phyloP scores from a whole-genome alignment of 306 rosid species.

The Calophaca sinica region DNA sequence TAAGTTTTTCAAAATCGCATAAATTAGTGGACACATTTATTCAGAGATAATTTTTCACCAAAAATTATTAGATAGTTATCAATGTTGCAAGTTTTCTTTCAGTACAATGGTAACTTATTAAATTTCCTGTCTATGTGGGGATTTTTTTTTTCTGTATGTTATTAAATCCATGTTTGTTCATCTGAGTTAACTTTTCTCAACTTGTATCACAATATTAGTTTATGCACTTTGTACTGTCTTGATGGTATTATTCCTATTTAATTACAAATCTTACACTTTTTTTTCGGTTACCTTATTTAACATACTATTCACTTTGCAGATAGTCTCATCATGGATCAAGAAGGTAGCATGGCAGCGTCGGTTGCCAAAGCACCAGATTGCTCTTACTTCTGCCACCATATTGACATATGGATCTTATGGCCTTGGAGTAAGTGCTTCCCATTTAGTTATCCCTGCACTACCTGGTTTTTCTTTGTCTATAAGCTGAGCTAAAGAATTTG shows the following conservation, averaged over 20 bases:
- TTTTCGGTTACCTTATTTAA: conserved; percentile 5
- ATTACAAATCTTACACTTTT: conserved; percentile 1
- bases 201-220: conserved; percentile 19
- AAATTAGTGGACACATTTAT: not conserved
- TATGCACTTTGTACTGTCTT: not conserved
- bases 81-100: not conserved
- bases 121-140: too few relatives aligned
- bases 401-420: conserved; percentile 64
- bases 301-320: conserved; percentile 33
- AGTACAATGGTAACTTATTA: not conserved
- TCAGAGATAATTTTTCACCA: not conserved
- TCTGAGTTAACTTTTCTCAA: conserved; percentile 8
- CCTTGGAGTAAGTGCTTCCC: conserved; percentile 54
- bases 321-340: conserved; percentile 57
- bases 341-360: conserved; percentile 48
- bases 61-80: not conserved
- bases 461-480: conserved; percentile 14
- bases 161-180: not conserved
- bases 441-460: not conserved
- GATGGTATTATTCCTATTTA: not conserved
- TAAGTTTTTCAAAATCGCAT: not conserved
- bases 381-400: conserved; percentile 50
- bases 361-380: conserved; percentile 45
- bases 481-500: not conserved
- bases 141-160: not conserved